phyloP scores from a whole-genome alignment of 805 yeast genomes.

The Phaffomyces opuntiae region DNA sequence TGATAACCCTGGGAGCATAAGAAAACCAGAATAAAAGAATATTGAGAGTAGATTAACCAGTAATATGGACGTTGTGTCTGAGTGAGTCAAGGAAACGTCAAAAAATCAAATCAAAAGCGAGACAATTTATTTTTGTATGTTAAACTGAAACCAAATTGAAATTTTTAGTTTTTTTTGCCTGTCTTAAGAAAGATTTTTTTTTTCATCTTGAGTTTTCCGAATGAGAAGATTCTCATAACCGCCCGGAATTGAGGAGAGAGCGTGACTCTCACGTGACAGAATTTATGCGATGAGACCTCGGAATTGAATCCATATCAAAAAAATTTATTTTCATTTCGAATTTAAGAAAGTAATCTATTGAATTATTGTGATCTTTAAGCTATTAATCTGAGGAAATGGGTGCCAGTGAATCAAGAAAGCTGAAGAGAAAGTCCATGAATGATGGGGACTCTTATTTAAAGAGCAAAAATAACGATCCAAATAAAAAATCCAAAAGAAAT shows the following conservation, averaged over 20 bases:
- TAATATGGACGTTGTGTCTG: too few relatives aligned
- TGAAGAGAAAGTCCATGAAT: slow-evolving; percentile 3
- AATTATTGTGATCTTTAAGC: background rate
- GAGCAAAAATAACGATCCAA: too few relatives aligned
- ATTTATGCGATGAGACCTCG: too few relatives aligned
- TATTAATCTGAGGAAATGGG: slow-evolving; percentile 4
- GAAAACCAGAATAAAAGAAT: too few relatives aligned
- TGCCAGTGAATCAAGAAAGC: slow-evolving; percentile 10
- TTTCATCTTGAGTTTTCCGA: background rate
- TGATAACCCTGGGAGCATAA: background rate
- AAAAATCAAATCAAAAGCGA: too few relatives aligned
- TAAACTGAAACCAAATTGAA: too few relatives aligned
- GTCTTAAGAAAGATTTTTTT: background rate
- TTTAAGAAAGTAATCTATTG: too few relatives aligned
- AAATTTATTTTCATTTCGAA: background rate
- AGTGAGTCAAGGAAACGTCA: too few relatives aligned
- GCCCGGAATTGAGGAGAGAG: background rate
- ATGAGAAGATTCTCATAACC: background rate
- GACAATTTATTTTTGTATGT: too few relatives aligned
- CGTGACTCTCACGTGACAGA: too few relatives aligned
- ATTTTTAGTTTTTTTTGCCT: background rate
- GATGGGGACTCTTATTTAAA: background rate
- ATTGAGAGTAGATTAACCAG: too few relatives aligned
- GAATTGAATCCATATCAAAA: too few relatives aligned
- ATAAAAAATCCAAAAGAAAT: slow-evolving; percentile 14